Evolutionary conservation across 2,329 filamentous ascomycete species (phyloP).

Genomic region (Ophiosphaerella herpotricha): DNA sequence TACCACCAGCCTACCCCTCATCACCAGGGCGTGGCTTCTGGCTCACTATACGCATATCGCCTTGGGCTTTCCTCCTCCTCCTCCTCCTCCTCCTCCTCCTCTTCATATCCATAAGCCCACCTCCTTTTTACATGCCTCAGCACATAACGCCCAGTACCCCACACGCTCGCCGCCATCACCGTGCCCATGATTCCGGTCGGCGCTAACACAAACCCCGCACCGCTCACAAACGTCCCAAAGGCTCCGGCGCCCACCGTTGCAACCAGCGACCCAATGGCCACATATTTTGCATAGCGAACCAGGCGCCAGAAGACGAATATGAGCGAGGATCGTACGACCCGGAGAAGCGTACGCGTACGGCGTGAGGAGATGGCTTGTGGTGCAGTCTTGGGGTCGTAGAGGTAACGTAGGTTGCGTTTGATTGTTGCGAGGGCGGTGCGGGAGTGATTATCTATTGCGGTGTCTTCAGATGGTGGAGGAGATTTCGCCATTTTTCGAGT

Average conservation of each 20-base stretch:
- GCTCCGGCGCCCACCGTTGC: constrained; percentile 47
- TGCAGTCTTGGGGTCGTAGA: constrained; percentile 41
- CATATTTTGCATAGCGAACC: constrained; percentile 51
- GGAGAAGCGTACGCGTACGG: constrained; percentile 47
- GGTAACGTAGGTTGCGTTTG: constrained; percentile 42
- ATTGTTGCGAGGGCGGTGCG: constrained; percentile 33
- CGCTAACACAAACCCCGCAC: constrained; percentile 49
- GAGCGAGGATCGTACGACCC: constrained; percentile 43
- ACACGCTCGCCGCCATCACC: constrained; percentile 43
- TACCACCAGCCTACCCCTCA: background rate
- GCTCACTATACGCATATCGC: constrained; percentile 2
- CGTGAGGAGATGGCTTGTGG: constrained; percentile 35
- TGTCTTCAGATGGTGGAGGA: constrained; percentile 4
- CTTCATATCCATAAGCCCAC: constrained; percentile 20
- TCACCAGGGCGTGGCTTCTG: constrained; percentile 31
- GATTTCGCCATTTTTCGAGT: background rate
- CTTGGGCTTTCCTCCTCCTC: constrained; percentile 7
- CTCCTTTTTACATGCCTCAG: constrained; percentile 39
- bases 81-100: constrained; percentile 15
- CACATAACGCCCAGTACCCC: constrained; percentile 47
- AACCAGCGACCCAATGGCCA: constrained; percentile 46
- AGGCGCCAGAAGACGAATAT: constrained; percentile 52
- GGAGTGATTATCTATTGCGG: constrained; percentile 27
- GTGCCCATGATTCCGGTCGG: constrained; percentile 49
- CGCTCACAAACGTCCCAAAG: constrained; percentile 44